Evolutionary conservation across 495 filamentous ascomycete species (phyloP).

Genomic region (Penicillium turbatum): DNA sequence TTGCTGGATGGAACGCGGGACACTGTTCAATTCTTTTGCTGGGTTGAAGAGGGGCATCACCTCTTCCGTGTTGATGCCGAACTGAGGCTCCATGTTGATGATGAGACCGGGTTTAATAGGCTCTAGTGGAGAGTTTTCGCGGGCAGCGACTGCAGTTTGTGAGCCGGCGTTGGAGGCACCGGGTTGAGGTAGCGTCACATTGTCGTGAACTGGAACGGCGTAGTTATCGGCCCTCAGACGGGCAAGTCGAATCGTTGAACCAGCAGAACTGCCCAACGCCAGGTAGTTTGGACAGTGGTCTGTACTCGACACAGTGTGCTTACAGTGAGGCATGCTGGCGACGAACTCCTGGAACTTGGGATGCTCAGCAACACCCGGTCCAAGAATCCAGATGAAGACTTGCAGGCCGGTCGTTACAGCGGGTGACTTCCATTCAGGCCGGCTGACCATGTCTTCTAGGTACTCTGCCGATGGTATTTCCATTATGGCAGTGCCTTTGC

Average conservation of each 20-base stretch:
- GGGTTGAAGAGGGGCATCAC: constrained; percentile 53
- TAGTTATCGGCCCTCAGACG: constrained; percentile 66
- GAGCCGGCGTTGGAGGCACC: constrained; percentile 15
- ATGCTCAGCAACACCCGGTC: constrained; percentile 59
- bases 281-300: constrained; percentile 71
- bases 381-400: constrained; percentile 78
- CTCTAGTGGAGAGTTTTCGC: constrained; percentile 22
- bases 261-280: constrained; percentile 58
- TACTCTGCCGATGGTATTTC: constrained; percentile 70
- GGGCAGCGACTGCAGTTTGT: constrained; percentile 6
- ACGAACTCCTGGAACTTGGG: constrained; percentile 64
- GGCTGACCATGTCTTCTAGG: constrained; percentile 58
- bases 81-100: constrained; percentile 63
- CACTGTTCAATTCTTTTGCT: constrained; percentile 26
- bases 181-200: constrained; percentile 38
- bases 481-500: constrained; percentile 69
- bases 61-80: constrained; percentile 47
- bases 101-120: constrained; percentile 47
- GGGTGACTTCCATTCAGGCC: constrained; percentile 67
- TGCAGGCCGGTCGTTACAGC: constrained; percentile 61
- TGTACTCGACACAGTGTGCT: constrained; percentile 71
- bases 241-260: constrained; percentile 60
- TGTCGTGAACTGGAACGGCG: constrained; percentile 57
- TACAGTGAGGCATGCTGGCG: constrained; percentile 48
- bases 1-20: constrained; percentile 42